Evolutionary conservation across 2,329 filamentous ascomycete genomes (phyloP), one percentile per base, ranked within the genome.

Genomic region (Penicillium nordicum): DNA sequence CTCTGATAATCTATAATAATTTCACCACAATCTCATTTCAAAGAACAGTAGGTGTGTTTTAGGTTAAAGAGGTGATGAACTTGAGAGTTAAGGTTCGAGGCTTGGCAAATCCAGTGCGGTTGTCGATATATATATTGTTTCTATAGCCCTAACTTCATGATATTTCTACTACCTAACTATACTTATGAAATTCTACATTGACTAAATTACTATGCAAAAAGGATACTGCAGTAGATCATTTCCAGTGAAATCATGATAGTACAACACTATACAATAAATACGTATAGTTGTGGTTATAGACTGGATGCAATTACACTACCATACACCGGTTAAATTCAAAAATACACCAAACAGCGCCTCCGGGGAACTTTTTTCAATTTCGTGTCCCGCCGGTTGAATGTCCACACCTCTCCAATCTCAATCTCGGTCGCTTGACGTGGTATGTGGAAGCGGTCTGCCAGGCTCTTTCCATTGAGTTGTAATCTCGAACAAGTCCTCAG

Each of bases 381-480:
- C 34, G 56, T 59, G 50, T 57, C 61, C 57, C 44, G 53, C 43
- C 30, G 42, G 40, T 37, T 42, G 27, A 53, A 43, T 30, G 3
- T 36, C 48, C 27, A 32, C 37, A 44, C 46, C 44, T 30, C 41
- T 53, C 54, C 23, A 43, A 49, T 54, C 44, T 37, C 50, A 45
- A 48, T 43, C 46, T 44, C 44, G 44, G 36, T 50, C 50, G 46
- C 41, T 42, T 38, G 44, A 40, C 43, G 54, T 67, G 70, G 69
- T 49, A 73, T 73, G 71, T 69, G 69, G 68, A 72, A 66, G 58
- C 36, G 50, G 52, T 55, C 59, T 54, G 46, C 50, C 23, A 65
- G 60, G 45, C 40, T 62, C 18, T 59, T 50, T 46, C 21, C 50
- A 47, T 53, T 58, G 43, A 64, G 44, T 57, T 58, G 45, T 37